phyloP scores from a whole-genome alignment of 1,284 basidiomycete genomes.

The Ceratobasidium sp. region DNA sequence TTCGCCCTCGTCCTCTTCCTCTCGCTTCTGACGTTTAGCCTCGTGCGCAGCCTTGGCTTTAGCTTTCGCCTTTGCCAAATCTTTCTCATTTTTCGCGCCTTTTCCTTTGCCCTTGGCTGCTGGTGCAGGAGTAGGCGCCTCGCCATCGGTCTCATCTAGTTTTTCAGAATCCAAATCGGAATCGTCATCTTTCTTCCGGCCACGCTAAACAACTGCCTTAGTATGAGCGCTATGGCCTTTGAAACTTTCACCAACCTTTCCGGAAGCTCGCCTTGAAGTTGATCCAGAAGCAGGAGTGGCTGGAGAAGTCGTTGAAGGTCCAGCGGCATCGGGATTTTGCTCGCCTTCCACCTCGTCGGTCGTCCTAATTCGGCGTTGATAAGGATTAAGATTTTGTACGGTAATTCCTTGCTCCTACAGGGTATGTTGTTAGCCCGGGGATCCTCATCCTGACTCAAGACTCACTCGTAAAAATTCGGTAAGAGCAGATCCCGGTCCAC shows the following conservation, averaged over 20 bases:
- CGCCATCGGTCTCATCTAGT: constrained; percentile 68
- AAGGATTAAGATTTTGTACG: constrained; percentile 69
- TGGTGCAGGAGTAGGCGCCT: constrained; percentile 46
- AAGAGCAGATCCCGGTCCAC: constrained; percentile 90
- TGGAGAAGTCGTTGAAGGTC: constrained; percentile 40
- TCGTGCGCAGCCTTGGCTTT: constrained; percentile 65
- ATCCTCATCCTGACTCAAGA: constrained; percentile 44
- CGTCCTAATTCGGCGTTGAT: constrained; percentile 51
- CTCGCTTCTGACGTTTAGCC: constrained; percentile 64
- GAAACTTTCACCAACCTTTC: constrained; percentile 18
- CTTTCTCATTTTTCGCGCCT: constrained; percentile 40
- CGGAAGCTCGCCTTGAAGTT: constrained; percentile 25
- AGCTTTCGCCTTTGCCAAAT: constrained; percentile 60
- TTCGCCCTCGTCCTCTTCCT: constrained; percentile 62
- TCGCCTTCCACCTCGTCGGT: constrained; percentile 57
- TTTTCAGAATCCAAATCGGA: constrained; percentile 77
- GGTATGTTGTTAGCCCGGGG: neutral
- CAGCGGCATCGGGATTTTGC: constrained; percentile 47
- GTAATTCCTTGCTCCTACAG: constrained; percentile 83
- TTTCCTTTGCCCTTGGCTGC: constrained; percentile 59
- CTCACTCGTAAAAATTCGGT: constrained; percentile 90
- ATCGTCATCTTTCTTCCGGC: constrained; percentile 56
- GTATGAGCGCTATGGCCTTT: constrained; percentile 25
- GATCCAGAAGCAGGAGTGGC: neutral
- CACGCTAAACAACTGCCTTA: constrained; percentile 48